Conservation (phyloP, 495 filamentous ascomycete species). For the Entonaema liquescens region DNA sequence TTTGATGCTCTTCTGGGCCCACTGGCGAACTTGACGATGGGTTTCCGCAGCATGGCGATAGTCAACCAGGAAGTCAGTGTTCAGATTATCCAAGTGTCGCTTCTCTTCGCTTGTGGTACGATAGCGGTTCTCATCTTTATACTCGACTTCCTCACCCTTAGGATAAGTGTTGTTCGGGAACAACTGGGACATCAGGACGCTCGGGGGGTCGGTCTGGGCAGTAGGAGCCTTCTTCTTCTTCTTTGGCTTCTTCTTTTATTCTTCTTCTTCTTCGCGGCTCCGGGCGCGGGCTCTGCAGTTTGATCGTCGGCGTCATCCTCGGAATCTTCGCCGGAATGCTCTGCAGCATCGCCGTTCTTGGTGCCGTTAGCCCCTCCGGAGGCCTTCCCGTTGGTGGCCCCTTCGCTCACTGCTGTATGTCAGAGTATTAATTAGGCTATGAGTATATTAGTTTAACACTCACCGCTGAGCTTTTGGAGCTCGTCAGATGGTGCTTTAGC, state of each 20-base stretch:
- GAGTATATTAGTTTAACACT: slow-evolving; percentile 21
- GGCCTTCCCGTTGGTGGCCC: slow-evolving; percentile 61
- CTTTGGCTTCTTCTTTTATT: slow-evolving; percentile 89
- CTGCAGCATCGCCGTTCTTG: slow-evolving; percentile 60
- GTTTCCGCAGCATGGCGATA: slow-evolving; percentile 89
- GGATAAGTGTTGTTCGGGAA: slow-evolving; percentile 80
- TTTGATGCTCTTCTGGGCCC: slow-evolving; percentile 80
- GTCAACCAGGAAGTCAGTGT: slow-evolving; percentile 84
- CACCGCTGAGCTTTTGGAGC: slow-evolving; percentile 56
- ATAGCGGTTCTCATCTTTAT: slow-evolving; percentile 76
- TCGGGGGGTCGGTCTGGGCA: slow-evolving; percentile 78
- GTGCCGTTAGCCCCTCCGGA: slow-evolving; percentile 53
- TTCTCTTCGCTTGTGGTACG: slow-evolving; percentile 90
- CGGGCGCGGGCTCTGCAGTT: slow-evolving; percentile 48
- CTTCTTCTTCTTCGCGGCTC: slow-evolving; percentile 60
- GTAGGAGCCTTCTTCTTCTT: slow-evolving; percentile 79
- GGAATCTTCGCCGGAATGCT: slow-evolving; percentile 72
- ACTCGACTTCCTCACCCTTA: slow-evolving; percentile 82
- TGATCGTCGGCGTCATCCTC: slow-evolving; percentile 67
- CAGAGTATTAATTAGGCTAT: slow-evolving; percentile 9
- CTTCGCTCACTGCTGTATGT: slow-evolving; percentile 46
- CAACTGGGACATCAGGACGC: slow-evolving; percentile 76
- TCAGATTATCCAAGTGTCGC: slow-evolving; percentile 82
- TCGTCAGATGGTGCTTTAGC: slow-evolving; percentile 53
- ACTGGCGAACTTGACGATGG: slow-evolving; percentile 87